Conservation (phyloP, 1,139 yeast genomes). For the Kluyveromyces sp. region DNA sequence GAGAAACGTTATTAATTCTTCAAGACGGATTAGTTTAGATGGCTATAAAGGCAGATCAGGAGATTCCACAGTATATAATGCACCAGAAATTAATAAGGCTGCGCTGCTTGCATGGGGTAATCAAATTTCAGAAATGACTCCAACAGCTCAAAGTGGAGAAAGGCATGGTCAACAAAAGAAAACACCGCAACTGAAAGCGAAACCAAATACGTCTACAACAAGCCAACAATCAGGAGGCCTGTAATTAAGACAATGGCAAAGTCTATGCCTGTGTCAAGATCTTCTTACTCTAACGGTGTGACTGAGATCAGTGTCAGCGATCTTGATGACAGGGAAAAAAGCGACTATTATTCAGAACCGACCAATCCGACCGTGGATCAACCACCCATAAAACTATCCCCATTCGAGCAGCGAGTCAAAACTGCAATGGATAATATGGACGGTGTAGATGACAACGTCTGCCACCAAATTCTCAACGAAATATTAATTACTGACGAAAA, state of each 20-base stretch:
- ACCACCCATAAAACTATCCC: slow-evolving; percentile 2
- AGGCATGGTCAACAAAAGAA: background rate
- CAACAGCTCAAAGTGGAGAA: too few species aligned
- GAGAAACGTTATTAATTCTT: too few species aligned
- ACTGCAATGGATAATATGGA: slow-evolving; percentile 16
- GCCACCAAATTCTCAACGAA: slow-evolving; percentile 38
- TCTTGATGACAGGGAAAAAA: background rate
- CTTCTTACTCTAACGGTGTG: too few species aligned
- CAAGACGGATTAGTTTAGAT: slow-evolving; percentile 9
- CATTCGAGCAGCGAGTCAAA: slow-evolving; percentile 11
- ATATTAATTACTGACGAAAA: slow-evolving; percentile 52
- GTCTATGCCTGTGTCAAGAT: background rate
- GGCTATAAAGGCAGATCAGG: slow-evolving; percentile 2
- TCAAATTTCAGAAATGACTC: background rate
- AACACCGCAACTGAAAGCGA: slow-evolving; percentile 4
- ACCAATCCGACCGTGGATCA: too few species aligned
- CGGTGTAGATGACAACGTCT: slow-evolving; percentile 40
- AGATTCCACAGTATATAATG: background rate
- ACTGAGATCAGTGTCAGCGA: too few species aligned
- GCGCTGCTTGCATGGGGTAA: slow-evolving; percentile 24
- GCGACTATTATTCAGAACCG: background rate
- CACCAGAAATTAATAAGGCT: slow-evolving; percentile 18
- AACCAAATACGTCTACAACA: slow-evolving; percentile 17
- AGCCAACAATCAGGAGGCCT: slow-evolving; percentile 20
- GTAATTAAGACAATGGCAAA: slow-evolving; percentile 10